Evolutionary conservation across 192 early-diverging fungal genomes (phyloP), one percentile per base, ranked within the genome.

Genomic region (Chytriomyces sp.): DNA sequence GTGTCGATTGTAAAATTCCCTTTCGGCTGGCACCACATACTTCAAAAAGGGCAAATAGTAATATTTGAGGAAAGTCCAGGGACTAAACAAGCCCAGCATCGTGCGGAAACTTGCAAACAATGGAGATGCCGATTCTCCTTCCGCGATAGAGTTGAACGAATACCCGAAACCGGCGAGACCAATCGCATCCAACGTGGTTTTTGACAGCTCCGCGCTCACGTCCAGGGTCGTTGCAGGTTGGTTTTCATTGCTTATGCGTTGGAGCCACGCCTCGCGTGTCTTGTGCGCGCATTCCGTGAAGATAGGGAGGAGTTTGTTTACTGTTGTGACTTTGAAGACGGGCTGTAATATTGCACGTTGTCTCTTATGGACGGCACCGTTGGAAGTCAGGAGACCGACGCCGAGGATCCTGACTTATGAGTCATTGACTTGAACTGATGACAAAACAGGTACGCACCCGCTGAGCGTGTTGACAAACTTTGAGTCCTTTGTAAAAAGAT

Each of bases 121-220:
- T n/a, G n/a, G n/a, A n/a, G n/a, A n/a, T 0, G 12, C 14, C 19
- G 55, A 60, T 28, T 70, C 36, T 2, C 59, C 58, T 10, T 60
- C 31, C n/a, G 26, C 14, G n/a, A 72, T 44, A 60, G 33, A 8
- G 0, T 39, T 22, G 52, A 72, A 72, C 6, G 61, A 56, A 17
- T 63, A 72, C 2, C 58, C 70, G 49, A 72, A 72, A 3, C 59
- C 70, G n/a, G 59, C 40, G 5, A 56, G 58, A 3, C 70, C 70
- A 53, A 72, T 72, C 1, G 62, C 31, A 41, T 72, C 70, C 59
- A 72, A 30, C 19, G 70, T 72, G 6, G 61, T 30, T 72, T 72
- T 72, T 2, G 70, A 72, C 40, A 72, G 30, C 39, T 72, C 70
- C 19, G 17, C 49, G 41, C 26, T 52, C 12, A 64, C 39, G 34